Evolutionary conservation across 225 moss, liverwort and hornwort genomes (phyloP).

Genomic region (Sphagnum tenellum): DNA sequence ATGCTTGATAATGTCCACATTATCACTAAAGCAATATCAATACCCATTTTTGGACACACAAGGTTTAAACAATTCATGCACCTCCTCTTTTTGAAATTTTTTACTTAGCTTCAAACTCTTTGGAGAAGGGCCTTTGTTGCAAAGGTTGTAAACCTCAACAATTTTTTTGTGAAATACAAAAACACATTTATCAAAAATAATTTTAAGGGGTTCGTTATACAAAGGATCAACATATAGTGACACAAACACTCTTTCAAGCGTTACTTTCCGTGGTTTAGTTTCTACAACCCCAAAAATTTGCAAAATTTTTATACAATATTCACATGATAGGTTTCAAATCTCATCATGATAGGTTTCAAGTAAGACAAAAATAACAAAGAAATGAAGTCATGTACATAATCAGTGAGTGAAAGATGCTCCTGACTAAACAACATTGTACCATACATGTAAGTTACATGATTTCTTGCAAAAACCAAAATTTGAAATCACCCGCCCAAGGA

Average conservation of each 20-base stretch:
- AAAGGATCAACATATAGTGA: background rate
- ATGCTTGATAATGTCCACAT: background rate
- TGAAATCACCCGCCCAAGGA: too few relatives aligned
- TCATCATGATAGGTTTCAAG: too few relatives aligned
- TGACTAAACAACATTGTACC: too few relatives aligned
- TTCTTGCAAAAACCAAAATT: too few relatives aligned
- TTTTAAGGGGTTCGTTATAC: background rate
- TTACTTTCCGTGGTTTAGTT: background rate
- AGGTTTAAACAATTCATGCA: slow-evolving; percentile 1
- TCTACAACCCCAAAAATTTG: too few relatives aligned
- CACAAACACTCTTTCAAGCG: background rate
- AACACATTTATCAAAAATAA: background rate
- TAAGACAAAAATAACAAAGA: too few relatives aligned
- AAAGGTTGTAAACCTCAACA: background rate
- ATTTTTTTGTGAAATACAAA: background rate
- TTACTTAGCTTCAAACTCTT: background rate
- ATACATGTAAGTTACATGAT: too few relatives aligned
- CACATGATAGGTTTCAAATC: too few relatives aligned
- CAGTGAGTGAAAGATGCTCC: too few relatives aligned
- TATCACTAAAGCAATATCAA: background rate
- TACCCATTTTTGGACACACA: background rate
- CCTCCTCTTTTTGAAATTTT: background rate
- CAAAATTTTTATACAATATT: too few relatives aligned
- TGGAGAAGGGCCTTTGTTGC: background rate
- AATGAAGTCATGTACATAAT: too few relatives aligned